phyloP scores from a whole-genome alignment of 345 rosid genomes.

The Lumnitzera racemosa region DNA sequence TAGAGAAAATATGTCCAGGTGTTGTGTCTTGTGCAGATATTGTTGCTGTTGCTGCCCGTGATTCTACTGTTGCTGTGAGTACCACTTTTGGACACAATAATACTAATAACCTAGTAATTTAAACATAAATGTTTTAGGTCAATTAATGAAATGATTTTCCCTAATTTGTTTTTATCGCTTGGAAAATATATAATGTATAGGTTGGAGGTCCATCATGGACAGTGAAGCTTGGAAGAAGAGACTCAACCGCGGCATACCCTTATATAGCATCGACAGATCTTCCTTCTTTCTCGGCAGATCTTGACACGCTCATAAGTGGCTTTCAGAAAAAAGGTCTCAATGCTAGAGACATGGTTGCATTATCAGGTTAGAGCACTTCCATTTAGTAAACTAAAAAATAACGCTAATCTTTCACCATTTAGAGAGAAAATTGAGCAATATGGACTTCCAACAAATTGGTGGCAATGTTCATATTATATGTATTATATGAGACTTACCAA shows the following conservation, averaged over 20 bases:
- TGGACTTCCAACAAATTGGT: no score
- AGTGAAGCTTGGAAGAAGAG: constrained; percentile 35
- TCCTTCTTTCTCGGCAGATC: constrained; percentile 31
- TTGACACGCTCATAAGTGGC: constrained; percentile 24
- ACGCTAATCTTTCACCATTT: no score
- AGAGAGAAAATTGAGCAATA: no score
- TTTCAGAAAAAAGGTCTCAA: constrained; percentile 39
- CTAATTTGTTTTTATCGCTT: no score
- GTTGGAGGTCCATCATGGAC: constrained; percentile 42
- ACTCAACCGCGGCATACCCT: constrained; percentile 29
- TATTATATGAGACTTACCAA: no score
- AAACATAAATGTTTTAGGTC: constrained; percentile 1
- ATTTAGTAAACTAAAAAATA: no score
- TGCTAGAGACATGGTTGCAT: constrained; percentile 51
- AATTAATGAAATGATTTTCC: no score
- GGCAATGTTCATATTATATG: no score
- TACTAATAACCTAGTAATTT: neutral
- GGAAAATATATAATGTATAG: no score
- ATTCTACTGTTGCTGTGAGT: constrained; percentile 32
- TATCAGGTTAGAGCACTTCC: constrained; percentile 25
- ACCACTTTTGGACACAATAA: neutral
- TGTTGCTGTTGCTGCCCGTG: constrained; percentile 51
- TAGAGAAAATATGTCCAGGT: constrained; percentile 41
- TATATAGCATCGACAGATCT: constrained; percentile 28
- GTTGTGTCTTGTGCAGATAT: constrained; percentile 65